Evolutionary conservation across 2,329 filamentous ascomycete species (phyloP).

Genomic region (Botrytis hyacinthi): DNA sequence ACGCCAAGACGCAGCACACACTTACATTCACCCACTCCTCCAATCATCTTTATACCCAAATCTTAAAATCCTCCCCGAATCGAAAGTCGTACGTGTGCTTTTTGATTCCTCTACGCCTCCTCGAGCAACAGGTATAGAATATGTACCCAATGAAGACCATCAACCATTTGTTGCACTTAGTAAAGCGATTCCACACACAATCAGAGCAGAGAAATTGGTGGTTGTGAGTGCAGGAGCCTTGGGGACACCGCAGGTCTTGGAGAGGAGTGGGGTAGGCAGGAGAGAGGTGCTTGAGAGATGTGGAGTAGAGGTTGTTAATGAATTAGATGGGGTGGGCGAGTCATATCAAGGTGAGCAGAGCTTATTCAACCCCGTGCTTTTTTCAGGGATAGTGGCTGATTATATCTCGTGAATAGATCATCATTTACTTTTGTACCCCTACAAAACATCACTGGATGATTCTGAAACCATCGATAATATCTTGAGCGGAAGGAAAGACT

Average conservation of each 20-base stretch:
- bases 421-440: conserved; percentile 53
- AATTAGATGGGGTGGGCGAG: conserved; percentile 52
- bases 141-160: conserved; percentile 48
- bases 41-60: conserved; percentile 52
- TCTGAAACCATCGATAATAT: conserved; percentile 55
- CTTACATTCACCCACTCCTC: conserved; percentile 54
- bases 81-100: conserved; percentile 54
- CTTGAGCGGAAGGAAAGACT: conserved; percentile 48
- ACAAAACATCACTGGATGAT: conserved; percentile 46
- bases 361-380: neutral
- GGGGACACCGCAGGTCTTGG: conserved; percentile 48
- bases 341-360: conserved; percentile 46
- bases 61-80: conserved; percentile 57
- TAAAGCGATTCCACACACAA: conserved; percentile 37
- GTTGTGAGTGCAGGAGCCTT: conserved; percentile 44
- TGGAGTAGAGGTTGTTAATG: conserved; percentile 46
- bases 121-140: conserved; percentile 58
- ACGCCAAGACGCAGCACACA: conserved; percentile 57
- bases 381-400: neutral
- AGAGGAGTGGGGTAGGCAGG: conserved; percentile 61
- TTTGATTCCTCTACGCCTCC: conserved; percentile 49
- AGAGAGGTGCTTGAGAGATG: conserved; percentile 48
- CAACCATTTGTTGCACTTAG: conserved; percentile 38
- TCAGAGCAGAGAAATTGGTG: conserved; percentile 56
- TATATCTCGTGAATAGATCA: conserved; percentile 41